These are phyloP conservation scores for Dioszegia hungarica DNA, from an alignment of 768 basidiomycete species.

Conservation along the genomic window DNA sequence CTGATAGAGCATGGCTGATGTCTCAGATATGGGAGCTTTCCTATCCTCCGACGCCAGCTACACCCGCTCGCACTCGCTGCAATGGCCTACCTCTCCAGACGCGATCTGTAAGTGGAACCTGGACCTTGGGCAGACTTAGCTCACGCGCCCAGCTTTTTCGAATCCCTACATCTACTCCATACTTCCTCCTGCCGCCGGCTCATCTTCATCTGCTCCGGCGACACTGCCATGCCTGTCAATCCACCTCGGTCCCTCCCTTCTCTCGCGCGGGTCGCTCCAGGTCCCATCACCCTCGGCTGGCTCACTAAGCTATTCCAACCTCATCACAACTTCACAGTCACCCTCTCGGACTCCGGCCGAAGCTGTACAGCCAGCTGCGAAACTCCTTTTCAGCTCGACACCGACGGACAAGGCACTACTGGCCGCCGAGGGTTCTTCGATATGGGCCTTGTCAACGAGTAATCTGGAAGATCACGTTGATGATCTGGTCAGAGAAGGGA, in stretches of 20 bases:
- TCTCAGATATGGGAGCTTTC: conserved; percentile 33
- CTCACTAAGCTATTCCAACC: conserved; percentile 35
- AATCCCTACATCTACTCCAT: conserved; percentile 43
- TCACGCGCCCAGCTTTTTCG: conserved; percentile 19
- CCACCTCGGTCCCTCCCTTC: conserved; percentile 33
- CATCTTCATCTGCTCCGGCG: conserved; percentile 1
- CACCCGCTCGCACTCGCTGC: conserved; percentile 27
- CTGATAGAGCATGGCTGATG: neutral
- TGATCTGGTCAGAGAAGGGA: conserved; percentile 65
- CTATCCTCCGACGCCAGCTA: conserved; percentile 38
- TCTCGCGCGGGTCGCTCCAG: conserved; percentile 23
- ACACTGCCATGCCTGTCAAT: conserved; percentile 31
- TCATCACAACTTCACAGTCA: conserved; percentile 29
- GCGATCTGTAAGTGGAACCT: conserved; percentile 24
- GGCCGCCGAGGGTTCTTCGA: conserved; percentile 64
- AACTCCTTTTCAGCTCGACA: conserved; percentile 55
- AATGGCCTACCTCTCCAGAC: conserved; percentile 44
- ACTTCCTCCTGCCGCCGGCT: conserved; percentile 17
- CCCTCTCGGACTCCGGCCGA: conserved; percentile 55
- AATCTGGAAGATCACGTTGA: conserved; percentile 78
- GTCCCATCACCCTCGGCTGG: conserved; percentile 21
- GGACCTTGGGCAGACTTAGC: neutral
- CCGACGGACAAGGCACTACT: conserved; percentile 67
- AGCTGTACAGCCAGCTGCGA: conserved; percentile 33
- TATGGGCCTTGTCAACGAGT: conserved; percentile 71